Evolutionary conservation across 2,329 filamentous ascomycete genomes (phyloP).

Genomic region (Juglanconis sp.): DNA sequence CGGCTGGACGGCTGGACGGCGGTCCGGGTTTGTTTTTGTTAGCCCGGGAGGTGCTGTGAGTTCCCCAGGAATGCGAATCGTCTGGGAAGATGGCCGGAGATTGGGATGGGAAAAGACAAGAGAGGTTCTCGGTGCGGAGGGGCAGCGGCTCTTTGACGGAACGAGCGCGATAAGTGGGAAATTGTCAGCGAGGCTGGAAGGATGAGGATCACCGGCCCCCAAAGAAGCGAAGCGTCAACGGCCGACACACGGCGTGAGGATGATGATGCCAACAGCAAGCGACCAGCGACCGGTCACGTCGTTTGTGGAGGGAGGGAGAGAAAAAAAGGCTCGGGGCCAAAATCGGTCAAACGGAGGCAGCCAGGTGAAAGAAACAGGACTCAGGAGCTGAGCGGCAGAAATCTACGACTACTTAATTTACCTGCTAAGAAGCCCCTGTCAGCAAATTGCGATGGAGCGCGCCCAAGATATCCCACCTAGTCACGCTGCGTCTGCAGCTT

Average conservation of each 20-base stretch:
- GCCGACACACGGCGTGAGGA: neutral
- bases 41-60: neutral
- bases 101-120: neutral
- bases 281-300: neutral
- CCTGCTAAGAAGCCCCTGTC: conserved; percentile 5
- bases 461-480: neutral
- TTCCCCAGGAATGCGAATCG: neutral
- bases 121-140: too few species aligned
- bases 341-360: neutral
- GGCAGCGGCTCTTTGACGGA: too few species aligned
- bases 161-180: neutral
- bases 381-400: neutral
- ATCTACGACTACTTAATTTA: neutral
- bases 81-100: neutral
- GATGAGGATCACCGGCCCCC: conserved; percentile 7
- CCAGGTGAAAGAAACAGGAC: neutral
- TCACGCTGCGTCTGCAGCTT: neutral
- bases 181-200: conserved; percentile 1
- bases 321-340: neutral
- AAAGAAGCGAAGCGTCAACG: neutral
- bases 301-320: neutral
- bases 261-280: neutral
- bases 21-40: neutral
- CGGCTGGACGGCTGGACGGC: too few species aligned
- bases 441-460: conserved; percentile 17